Percentiles rank a stretch among this genome's conserved stretches.
phyloP scores from a whole-genome alignment of 129 eudicot genomes.

The Helianthus annuus region DNA sequence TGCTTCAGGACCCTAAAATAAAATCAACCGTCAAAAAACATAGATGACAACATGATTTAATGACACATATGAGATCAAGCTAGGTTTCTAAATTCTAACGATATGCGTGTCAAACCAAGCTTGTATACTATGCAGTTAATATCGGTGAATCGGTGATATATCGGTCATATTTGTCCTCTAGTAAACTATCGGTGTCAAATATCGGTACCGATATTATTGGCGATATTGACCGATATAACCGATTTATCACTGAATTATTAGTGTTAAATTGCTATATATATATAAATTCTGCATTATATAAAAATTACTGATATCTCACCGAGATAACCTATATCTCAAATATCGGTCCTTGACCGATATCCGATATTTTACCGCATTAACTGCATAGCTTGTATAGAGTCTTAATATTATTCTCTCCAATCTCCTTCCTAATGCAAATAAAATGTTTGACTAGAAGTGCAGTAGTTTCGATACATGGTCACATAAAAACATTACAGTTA shows the following conservation, averaged over 20 bases:
- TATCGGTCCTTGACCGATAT: no score
- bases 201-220: no score
- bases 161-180: no score
- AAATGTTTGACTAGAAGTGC: background rate
- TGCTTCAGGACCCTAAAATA: slow-evolving; percentile 31
- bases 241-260: no score
- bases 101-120: background rate
- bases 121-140: background rate
- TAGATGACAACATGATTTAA: slow-evolving; percentile 6
- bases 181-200: no score
- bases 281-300: no score
- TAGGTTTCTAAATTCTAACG: background rate
- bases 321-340: no score
- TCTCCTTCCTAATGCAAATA: slow-evolving; percentile 1
- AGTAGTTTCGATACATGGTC: background rate
- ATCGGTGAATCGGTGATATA: no score
- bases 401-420: background rate
- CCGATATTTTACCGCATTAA: no score
- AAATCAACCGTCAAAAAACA: slow-evolving; percentile 3
- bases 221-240: no score
- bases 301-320: no score
- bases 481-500: background rate
- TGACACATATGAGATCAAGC: background rate
- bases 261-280: no score
- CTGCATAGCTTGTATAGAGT: background rate